phyloP scores from a whole-genome alignment of 352 stramenopile genomes.

The Globisporangium barbulae region DNA sequence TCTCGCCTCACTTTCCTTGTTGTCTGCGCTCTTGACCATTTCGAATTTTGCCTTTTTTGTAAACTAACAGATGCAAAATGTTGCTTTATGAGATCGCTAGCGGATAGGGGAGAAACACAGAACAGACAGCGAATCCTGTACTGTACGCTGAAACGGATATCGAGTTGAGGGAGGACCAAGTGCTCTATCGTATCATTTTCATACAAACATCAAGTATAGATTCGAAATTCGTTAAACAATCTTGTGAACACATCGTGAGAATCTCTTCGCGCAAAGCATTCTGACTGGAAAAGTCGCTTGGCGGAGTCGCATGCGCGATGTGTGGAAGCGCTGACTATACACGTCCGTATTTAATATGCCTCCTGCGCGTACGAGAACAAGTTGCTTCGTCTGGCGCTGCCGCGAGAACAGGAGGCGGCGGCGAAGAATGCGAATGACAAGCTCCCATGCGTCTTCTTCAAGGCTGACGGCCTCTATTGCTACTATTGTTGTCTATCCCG shows the following conservation, averaged over 20 bases:
- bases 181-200: too few species aligned
- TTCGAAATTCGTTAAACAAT: neutral
- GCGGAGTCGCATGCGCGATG: neutral
- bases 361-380: neutral
- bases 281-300: neutral
- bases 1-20: too few species aligned
- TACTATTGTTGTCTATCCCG: neutral
- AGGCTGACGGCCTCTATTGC: neutral
- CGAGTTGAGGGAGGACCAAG: constrained; percentile 9
- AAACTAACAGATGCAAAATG: neutral
- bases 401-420: neutral
- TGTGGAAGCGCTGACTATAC: neutral
- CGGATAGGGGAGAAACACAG: constrained; percentile 1
- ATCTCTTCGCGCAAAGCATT: neutral
- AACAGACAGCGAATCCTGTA: constrained; percentile 1
- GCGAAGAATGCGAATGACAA: neutral
- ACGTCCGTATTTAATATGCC: neutral
- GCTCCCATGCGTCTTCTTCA: neutral
- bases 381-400: neutral
- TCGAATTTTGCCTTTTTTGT: neutral
- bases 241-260: neutral
- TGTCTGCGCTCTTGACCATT: neutral
- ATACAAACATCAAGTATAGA: neutral
- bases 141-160: neutral
- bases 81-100: neutral